These are phyloP conservation scores for Hansenula sp. DNA, from an alignment of 1,139 yeast genomes.

Conservation along the genomic window DNA sequence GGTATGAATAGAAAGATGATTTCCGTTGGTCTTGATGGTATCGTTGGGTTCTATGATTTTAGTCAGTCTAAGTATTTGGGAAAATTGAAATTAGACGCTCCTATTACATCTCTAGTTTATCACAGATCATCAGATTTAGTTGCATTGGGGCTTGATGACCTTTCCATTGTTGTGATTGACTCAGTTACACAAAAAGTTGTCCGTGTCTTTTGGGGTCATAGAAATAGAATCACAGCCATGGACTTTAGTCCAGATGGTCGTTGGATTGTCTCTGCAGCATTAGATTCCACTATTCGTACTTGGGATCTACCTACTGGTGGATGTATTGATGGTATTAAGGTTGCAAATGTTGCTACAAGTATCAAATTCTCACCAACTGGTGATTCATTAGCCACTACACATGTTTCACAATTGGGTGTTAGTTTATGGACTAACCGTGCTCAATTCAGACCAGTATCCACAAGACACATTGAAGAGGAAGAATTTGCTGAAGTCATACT, in stretches of 20 bases:
- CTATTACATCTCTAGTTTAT: conserved; percentile 71
- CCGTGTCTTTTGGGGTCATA: conserved; percentile 86
- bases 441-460: conserved; percentile 67
- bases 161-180: conserved; percentile 81
- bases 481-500: conserved; percentile 57
- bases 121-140: conserved; percentile 81
- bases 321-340: conserved; percentile 85
- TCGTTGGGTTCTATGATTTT: conserved; percentile 85
- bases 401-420: conserved; percentile 86
- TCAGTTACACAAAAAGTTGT: conserved; percentile 76
- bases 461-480: conserved; percentile 71
- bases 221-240: conserved; percentile 80
- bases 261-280: conserved; percentile 82
- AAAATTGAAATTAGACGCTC: conserved; percentile 64
- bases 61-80: conserved; percentile 66
- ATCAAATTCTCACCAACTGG: conserved; percentile 84
- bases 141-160: conserved; percentile 84
- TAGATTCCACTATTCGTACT: conserved; percentile 87
- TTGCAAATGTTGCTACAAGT: conserved; percentile 75
- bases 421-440: conserved; percentile 90
- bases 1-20: conserved; percentile 88
- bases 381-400: conserved; percentile 89
- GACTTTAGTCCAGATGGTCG: conserved; percentile 96
- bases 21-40: conserved; percentile 84
- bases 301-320: conserved; percentile 99